Conservation (phyloP, 345 rosid species). For the Eutrema yunnanense region DNA sequence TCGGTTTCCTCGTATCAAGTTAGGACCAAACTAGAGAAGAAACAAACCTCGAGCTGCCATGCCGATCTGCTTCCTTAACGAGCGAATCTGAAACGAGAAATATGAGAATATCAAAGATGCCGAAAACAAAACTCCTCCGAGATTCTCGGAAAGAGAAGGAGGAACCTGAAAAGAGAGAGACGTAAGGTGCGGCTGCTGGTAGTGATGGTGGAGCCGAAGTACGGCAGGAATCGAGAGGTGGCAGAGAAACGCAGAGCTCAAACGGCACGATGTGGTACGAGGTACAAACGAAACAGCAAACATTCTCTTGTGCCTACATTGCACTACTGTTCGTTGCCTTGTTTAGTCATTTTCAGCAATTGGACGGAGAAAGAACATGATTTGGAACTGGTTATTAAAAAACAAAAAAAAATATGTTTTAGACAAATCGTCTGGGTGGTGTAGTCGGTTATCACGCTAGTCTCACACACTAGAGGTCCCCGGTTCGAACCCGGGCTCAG, state of each 20-base stretch:
- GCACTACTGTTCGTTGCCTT: neutral
- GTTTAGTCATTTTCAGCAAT: conserved; percentile 11
- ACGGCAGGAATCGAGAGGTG: conserved; percentile 4
- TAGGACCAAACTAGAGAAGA: neutral
- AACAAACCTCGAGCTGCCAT: conserved; percentile 27
- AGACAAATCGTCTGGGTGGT: conserved; percentile 46
- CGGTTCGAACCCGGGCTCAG: conserved; percentile 67
- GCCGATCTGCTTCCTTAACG: conserved; percentile 24
- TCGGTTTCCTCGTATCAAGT: neutral
- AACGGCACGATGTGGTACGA: conserved; percentile 31
- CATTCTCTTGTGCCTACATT: conserved; percentile 5
- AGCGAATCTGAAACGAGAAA: conserved; percentile 24
- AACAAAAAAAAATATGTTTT: too few relatives aligned
- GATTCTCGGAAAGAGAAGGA: neutral
- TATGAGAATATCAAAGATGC: neutral
- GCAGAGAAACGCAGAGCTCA: conserved; percentile 17
- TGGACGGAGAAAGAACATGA: neutral
- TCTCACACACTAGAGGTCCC: conserved; percentile 81
- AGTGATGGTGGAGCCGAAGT: conserved; percentile 30
- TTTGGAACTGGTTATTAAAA: too few relatives aligned
- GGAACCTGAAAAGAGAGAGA: conserved; percentile 22
- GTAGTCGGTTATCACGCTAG: conserved; percentile 79
- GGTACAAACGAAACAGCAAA: conserved; percentile 17
- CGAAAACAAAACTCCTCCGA: neutral
- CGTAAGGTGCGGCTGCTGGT: conserved; percentile 10